These are phyloP conservation scores for Tieghemostelium lacteum DNA, from an alignment of 78 protist genomes.

Conservation along the genomic window DNA sequence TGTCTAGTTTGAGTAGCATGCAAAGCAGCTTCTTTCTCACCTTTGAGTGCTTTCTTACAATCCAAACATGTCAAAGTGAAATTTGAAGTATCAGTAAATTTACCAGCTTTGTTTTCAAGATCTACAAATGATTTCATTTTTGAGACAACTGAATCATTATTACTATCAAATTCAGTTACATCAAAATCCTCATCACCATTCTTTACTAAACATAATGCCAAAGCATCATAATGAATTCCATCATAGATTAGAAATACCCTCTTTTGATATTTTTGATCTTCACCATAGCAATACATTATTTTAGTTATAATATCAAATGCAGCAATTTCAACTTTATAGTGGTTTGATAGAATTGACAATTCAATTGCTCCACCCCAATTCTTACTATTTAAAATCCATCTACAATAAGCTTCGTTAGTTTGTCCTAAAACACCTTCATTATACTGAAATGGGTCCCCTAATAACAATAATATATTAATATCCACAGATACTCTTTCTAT, in stretches of 20 bases:
- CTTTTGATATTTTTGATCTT: constrained; percentile 39
- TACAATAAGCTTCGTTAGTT: constrained; percentile 47
- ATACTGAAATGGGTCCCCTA: constrained; percentile 48
- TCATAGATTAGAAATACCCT: constrained; percentile 65
- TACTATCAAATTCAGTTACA: constrained; percentile 15
- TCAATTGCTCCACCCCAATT: constrained; percentile 81
- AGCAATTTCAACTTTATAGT: constrained; percentile 60
- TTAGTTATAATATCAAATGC: constrained; percentile 64
- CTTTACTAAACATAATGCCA: constrained; percentile 11
- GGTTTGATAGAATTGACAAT: constrained; percentile 38
- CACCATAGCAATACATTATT: constrained; percentile 65
- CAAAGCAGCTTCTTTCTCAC: constrained; percentile 70
- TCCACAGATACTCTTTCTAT: too few relatives aligned
- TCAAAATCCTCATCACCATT: constrained; percentile 46
- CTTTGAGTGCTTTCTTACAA: constrained; percentile 47
- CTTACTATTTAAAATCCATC: constrained; percentile 55
- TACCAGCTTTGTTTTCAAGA: constrained; percentile 49
- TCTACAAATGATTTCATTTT: constrained; percentile 30
- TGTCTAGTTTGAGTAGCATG: constrained; percentile 57
- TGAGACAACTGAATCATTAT: background rate
- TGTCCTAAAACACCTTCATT: constrained; percentile 62
- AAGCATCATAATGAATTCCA: constrained; percentile 73
- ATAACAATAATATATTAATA: background rate
- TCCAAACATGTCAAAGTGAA: constrained; percentile 41
- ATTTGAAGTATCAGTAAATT: constrained; percentile 42